Evolutionary conservation across 192 early-diverging fungal genomes (phyloP), one percentile per base, ranked within the genome.

Genomic region (Glomus cerebriforme): DNA sequence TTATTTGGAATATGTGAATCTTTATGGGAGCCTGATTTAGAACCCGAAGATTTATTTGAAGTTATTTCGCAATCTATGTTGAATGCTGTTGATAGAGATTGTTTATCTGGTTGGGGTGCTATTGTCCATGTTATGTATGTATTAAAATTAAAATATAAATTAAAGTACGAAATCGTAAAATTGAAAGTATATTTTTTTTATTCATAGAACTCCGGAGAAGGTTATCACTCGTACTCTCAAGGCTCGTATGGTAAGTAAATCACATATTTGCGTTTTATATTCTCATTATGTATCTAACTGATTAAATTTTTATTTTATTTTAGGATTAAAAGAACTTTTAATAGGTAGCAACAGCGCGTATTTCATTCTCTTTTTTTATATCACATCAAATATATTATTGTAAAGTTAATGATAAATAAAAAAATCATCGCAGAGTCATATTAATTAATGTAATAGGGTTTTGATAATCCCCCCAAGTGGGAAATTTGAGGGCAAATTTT

Each of bases 1-100:
- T 87, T 99, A 78, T 99, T 94, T 78, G 98, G 98, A 80, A 97
- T 96, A 92, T 97, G 96, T 81, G 98, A 99, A 85, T 88, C 91
- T 27, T 89, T 99, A 70, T 99, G 97, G 97, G 97, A 99, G 85
- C 96, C 97, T 60, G 91, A 98, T 87, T 89, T 99, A 79, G 85
- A 92, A 79, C 97, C 98, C 15, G 97, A 99, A 76, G 97, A 97
- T 80, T 87, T 99, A 69, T 99, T 99, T 81, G 97, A 99, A 87
- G 95, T 94, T 69, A 95, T 98, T 58, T 96, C 95, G 9, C 98
- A 99, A 82, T 89, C 97, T 8, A 84, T 99, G 63, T 86, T 99
- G 83, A 96, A 92, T 83, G 95, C 97, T 22, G 92, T 96, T 66
- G 97, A 99, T 82, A 93, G 98, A 79, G 96, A 99, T 84, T 92